Evolutionary conservation across 176 grass and related monocot species (phyloP), one percentile per base, ranked within the genome.

Genomic region (Eleusine indica): DNA sequence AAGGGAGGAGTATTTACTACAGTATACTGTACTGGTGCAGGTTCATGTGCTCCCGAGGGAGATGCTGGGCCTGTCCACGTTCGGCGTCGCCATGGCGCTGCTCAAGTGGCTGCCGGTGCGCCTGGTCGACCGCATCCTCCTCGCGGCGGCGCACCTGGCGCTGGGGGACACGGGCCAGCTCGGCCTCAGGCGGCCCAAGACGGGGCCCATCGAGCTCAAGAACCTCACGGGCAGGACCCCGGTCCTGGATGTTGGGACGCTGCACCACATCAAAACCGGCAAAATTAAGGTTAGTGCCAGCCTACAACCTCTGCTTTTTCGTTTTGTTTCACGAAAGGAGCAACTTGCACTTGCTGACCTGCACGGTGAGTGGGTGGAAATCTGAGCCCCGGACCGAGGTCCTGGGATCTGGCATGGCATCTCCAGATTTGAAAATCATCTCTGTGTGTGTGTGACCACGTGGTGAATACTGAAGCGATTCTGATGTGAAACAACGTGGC

Each of bases 131-230:
- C 85, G 87, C 74, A 66, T 96, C 61, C 90, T 99, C 69, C 84
- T 95, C 19, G 75, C 89, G 21, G 75, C 87, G 73, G 80, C 96
- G 30, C 82, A 78, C 79, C 73, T 96, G 38, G 62, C 67, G 54
- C 89, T 99, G 5, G 96, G 96, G 65, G 79, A 94, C 89, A 96
- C 96, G 40, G 76, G 68, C 80, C 88, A 87, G 89, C 87, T 89
- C 41, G 96, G 93, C 17, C 93, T 99, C 4, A 82, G 81, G 46
- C 70, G 93, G 43, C 96, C 96, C 30, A 99, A 96, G 87, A 90
- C 74, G 18, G 96, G 96, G 9, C 96, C 96, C 85, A 87, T 99
- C 43, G 93, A 96, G 83, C 96, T 99, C 21, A 99, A 99, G 82
- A 92, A 77, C 89, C 91, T 96, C 82, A 96, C 93, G 17, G 96